Conservation (phyloP, 768 basidiomycete species). For the Galerina sulciceps region DNA sequence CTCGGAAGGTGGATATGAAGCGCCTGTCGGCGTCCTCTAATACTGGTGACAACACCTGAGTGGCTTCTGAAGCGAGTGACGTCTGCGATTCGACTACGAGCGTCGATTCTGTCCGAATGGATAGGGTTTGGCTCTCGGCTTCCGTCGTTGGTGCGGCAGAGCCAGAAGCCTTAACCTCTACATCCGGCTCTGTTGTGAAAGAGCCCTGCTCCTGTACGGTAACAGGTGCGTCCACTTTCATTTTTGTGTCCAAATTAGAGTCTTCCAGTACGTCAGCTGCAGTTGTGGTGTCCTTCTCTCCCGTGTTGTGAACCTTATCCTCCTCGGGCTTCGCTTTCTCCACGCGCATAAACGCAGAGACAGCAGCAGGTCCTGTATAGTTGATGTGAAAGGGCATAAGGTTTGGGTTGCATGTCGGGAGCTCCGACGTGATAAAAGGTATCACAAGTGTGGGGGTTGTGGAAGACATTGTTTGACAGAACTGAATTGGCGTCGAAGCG, state of each 20-base stretch:
- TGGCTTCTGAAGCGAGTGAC: neutral
- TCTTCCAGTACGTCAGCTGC: neutral
- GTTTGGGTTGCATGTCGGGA: slow-evolving; percentile 57
- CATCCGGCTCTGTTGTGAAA: neutral
- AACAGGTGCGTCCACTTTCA: neutral
- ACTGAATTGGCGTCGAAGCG: neutral
- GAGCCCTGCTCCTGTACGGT: neutral
- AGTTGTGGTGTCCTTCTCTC: neutral
- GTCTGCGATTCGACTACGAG: slow-evolving; percentile 11
- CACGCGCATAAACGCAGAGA: slow-evolving; percentile 75
- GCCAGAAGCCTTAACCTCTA: neutral
- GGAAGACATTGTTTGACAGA: slow-evolving; percentile 3
- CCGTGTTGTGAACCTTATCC: slow-evolving; percentile 7
- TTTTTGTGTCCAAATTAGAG: neutral
- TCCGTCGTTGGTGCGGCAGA: neutral
- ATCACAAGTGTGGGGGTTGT: slow-evolving; percentile 1
- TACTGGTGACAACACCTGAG: slow-evolving; percentile 6
- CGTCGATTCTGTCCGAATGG: slow-evolving; percentile 5
- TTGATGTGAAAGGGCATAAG: slow-evolving; percentile 86
- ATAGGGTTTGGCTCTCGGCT: slow-evolving; percentile 8
- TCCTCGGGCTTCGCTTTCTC: slow-evolving; percentile 43
- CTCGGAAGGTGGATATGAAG: slow-evolving; percentile 72
- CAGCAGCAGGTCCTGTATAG: slow-evolving; percentile 70
- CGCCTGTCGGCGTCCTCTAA: slow-evolving; percentile 34
- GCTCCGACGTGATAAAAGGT: slow-evolving; percentile 2